These are phyloP conservation scores for Colletotrichum liriopes DNA, from an alignment of 2,329 filamentous ascomycete genomes.

Conservation along the genomic window DNA sequence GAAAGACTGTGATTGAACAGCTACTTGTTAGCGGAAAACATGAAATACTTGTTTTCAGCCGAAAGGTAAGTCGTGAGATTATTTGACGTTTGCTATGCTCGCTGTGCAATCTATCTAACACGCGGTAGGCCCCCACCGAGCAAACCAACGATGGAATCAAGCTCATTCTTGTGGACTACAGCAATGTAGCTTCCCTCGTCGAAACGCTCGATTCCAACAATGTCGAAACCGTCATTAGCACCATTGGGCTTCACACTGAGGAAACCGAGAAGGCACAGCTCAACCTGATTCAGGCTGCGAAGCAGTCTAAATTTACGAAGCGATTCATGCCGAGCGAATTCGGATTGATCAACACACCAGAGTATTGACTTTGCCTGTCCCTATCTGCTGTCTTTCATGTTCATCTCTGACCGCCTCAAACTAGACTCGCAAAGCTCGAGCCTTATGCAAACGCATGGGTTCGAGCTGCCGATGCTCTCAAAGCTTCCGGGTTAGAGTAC, in stretches of 20 bases:
- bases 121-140: background rate
- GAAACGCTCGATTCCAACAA: no score
- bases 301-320: no score
- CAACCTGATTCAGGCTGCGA: no score
- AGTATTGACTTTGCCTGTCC: no score
- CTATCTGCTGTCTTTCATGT: no score
- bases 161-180: constrained; percentile 20
- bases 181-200: no score
- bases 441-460: background rate
- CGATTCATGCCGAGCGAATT: no score
- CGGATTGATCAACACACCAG: no score
- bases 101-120: background rate
- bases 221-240: no score
- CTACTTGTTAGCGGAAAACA: constrained; percentile 53
- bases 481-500: constrained; percentile 12
- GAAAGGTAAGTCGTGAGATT: background rate
- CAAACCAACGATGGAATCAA: constrained; percentile 22
- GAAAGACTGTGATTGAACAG: constrained; percentile 61
- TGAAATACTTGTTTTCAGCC: constrained; percentile 55
- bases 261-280: no score
- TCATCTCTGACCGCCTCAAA: background rate
- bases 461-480: constrained; percentile 40
- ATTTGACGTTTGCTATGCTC: rapidly evolving
- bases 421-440: background rate
- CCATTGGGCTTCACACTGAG: no score